phyloP scores from a whole-genome alignment of 148 eudicot species.

The Pharnaceum exiguum region DNA sequence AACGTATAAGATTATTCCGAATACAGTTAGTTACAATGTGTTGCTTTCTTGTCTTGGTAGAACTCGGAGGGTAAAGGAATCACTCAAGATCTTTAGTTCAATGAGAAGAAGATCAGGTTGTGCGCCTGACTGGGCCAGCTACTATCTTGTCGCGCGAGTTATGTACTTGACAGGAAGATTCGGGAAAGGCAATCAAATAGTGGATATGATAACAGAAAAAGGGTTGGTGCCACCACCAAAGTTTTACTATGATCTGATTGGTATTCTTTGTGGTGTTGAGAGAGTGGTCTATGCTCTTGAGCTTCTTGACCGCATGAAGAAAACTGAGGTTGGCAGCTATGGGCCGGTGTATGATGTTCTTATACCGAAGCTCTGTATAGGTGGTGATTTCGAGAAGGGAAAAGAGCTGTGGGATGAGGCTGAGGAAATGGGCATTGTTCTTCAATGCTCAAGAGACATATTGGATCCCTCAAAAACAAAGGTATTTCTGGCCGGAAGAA shows the following conservation, averaged over 20 bases:
- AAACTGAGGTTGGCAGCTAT: slow-evolving; percentile 36
- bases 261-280: slow-evolving; percentile 62
- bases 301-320: slow-evolving; percentile 53
- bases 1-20: slow-evolving; percentile 39
- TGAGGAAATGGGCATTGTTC: slow-evolving; percentile 32
- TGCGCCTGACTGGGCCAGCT: slow-evolving; percentile 52
- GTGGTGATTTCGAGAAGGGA: slow-evolving; percentile 49
- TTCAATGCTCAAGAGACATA: slow-evolving; percentile 40
- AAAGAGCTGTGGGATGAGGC: slow-evolving; percentile 64
- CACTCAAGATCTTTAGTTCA: slow-evolving; percentile 30
- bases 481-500: slow-evolving; percentile 38
- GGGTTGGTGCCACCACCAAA: slow-evolving; percentile 42
- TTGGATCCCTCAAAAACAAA: slow-evolving; percentile 48
- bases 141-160: slow-evolving; percentile 51
- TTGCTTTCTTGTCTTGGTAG: slow-evolving; percentile 52
- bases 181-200: slow-evolving; percentile 55
- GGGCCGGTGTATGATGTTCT: slow-evolving; percentile 57
- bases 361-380: slow-evolving; percentile 53
- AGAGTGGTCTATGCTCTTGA: slow-evolving; percentile 53
- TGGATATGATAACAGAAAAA: slow-evolving; percentile 39
- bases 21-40: slow-evolving; percentile 44
- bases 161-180: slow-evolving; percentile 58
- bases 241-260: slow-evolving; percentile 48
- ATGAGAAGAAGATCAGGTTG: slow-evolving; percentile 49
- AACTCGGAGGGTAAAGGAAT: slow-evolving; percentile 54